Evolutionary conservation across 106 monocot species (phyloP).

Genomic region (Allium fistulosum): DNA sequence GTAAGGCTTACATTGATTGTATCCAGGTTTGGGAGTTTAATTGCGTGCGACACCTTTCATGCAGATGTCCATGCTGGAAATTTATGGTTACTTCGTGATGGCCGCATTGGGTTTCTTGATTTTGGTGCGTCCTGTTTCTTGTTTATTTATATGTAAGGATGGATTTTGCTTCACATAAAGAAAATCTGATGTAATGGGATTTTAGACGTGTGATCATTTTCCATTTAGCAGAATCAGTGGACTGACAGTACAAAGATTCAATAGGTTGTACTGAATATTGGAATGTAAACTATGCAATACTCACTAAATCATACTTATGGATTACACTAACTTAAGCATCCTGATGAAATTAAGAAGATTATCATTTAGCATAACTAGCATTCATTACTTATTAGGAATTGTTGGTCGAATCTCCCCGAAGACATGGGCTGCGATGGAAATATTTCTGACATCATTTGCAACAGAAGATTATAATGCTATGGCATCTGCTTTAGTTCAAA

Average conservation of each 20-base stretch:
- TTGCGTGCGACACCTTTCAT: slow-evolving; percentile 89
- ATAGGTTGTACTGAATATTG: too few species aligned
- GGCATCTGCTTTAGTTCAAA: slow-evolving; percentile 76
- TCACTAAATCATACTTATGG: too few species aligned
- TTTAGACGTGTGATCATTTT: background rate
- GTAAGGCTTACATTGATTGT: background rate
- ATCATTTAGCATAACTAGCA: too few species aligned
- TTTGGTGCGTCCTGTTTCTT: slow-evolving; percentile 44
- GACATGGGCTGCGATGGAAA: slow-evolving; percentile 98
- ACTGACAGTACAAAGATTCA: too few species aligned
- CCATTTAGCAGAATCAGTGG: background rate
- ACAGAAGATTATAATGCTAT: slow-evolving; percentile 73
- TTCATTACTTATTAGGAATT: slow-evolving; percentile 45
- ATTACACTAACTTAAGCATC: too few species aligned
- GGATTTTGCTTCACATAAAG: background rate
- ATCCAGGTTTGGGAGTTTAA: slow-evolving; percentile 91
- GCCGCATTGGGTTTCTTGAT: slow-evolving; percentile 94
- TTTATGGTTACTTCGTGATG: slow-evolving; percentile 92
- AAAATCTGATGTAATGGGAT: background rate
- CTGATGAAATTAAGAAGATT: too few species aligned
- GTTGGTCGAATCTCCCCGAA: slow-evolving; percentile 89
- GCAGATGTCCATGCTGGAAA: slow-evolving; percentile 99
- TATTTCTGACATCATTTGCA: slow-evolving; percentile 86
- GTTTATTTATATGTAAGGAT: background rate
- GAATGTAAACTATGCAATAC: too few species aligned